These are phyloP conservation scores for Claviceps africana DNA, from an alignment of 2,329 filamentous ascomycete genomes.

Conservation along the genomic window DNA sequence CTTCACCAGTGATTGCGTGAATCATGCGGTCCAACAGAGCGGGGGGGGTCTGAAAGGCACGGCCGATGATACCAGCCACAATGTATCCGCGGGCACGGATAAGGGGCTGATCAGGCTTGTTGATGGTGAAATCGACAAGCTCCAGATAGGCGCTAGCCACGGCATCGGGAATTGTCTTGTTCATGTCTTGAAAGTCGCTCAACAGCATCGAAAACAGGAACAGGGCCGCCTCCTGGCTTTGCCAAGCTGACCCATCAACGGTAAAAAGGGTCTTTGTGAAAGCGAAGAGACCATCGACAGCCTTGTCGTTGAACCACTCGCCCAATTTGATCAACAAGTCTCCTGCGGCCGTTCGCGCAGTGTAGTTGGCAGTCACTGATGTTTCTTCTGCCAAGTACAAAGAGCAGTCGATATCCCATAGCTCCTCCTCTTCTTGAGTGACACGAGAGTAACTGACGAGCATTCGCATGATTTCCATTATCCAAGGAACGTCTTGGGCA, in stretches of 20 bases:
- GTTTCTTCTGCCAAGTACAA: constrained; percentile 92
- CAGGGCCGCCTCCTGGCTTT: constrained; percentile 63
- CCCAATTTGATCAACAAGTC: constrained; percentile 86
- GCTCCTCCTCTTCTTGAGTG: constrained; percentile 77
- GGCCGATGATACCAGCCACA: constrained; percentile 65
- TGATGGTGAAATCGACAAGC: constrained; percentile 66
- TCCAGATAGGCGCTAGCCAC: constrained; percentile 63
- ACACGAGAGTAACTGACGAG: constrained; percentile 79
- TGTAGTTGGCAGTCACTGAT: constrained; percentile 90
- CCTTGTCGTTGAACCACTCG: constrained; percentile 68
- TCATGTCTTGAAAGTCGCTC: constrained; percentile 68
- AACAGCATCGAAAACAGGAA: constrained; percentile 76
- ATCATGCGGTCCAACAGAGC: constrained; percentile 60
- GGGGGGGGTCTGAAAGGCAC: constrained; percentile 49
- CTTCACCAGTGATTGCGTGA: constrained; percentile 58
- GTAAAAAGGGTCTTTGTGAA: constrained; percentile 65
- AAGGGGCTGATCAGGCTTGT: constrained; percentile 54
- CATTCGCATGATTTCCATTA: constrained; percentile 76
- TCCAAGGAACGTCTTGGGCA: constrained; percentile 58
- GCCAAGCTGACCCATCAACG: constrained; percentile 35
- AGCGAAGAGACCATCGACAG: constrained; percentile 64
- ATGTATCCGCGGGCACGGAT: constrained; percentile 78
- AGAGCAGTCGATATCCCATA: constrained; percentile 96
- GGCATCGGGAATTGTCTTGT: constrained; percentile 54
- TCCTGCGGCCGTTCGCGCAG: constrained; percentile 79